A percentile compares a stretch with the other conserved stretches of the same genome.
Conservation (phyloP, 2,329 filamentous ascomycete genomes). For the Fusarium pseudograminearum region DNA sequence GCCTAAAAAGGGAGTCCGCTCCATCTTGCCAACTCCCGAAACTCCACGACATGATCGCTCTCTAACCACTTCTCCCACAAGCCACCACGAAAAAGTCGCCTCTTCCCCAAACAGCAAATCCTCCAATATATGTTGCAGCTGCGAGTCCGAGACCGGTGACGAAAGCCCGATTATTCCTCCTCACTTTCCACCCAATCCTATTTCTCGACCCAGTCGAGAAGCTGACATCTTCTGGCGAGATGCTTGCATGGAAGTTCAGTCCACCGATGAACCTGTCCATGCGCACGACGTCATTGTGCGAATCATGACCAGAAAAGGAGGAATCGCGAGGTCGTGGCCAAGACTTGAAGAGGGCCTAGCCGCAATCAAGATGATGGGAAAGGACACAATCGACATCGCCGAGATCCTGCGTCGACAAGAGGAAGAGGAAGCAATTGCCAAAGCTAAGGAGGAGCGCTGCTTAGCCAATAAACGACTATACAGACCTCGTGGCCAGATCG, state of each 20-base stretch:
- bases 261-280: constrained; percentile 29
- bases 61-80: neutral
- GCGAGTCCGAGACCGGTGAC: constrained; percentile 14
- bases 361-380: constrained; percentile 38
- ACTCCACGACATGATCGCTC: constrained; percentile 7
- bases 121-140: constrained; percentile 12
- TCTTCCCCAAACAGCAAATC: neutral
- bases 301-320: constrained; percentile 42
- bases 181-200: constrained; percentile 31
- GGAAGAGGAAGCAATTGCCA: constrained; percentile 29
- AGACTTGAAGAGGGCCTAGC: constrained; percentile 33
- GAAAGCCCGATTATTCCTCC: constrained; percentile 7
- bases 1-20: neutral
- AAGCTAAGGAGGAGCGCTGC: constrained; percentile 37
- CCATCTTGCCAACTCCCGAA: neutral
- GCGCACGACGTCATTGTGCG: constrained; percentile 38
- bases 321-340: constrained; percentile 32
- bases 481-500: constrained; percentile 36
- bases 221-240: constrained; percentile 36
- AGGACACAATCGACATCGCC: constrained; percentile 31
- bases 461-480: constrained; percentile 44
- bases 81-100: neutral
- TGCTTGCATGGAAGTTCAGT: constrained; percentile 30
- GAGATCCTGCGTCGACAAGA: constrained; percentile 27
- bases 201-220: constrained; percentile 10